phyloP scores from a whole-genome alignment of 495 filamentous ascomycete species.

The Penicillium ucsense region DNA sequence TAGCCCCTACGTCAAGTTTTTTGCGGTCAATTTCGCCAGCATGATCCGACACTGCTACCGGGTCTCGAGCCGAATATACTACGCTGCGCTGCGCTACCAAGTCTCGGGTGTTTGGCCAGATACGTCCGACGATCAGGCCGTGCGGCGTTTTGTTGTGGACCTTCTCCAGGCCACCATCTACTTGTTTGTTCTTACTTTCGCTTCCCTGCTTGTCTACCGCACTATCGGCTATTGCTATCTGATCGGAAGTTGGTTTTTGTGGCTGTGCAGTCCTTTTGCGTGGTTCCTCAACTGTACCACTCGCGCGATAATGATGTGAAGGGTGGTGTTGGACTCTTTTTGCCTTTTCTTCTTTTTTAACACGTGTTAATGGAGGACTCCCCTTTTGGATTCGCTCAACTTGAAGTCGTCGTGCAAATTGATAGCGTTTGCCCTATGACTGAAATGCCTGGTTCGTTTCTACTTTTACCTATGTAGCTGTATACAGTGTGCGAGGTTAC shows the following conservation, averaged over 20 bases:
- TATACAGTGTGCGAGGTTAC: too few relatives aligned
- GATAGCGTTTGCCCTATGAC: too few relatives aligned
- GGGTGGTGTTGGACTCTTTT: neutral
- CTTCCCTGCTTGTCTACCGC: conserved; percentile 23
- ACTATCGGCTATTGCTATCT: conserved; percentile 26
- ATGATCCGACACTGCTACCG: conserved; percentile 32
- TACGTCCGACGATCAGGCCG: conserved; percentile 18
- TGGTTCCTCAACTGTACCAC: conserved; percentile 25
- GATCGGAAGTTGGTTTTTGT: conserved; percentile 32
- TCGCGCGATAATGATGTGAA: conserved; percentile 13
- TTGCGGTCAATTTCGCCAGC: conserved; percentile 19
- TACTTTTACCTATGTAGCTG: too few relatives aligned
- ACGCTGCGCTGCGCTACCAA: conserved; percentile 23
- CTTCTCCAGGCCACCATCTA: conserved; percentile 30
- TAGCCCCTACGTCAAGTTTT: conserved; percentile 19
- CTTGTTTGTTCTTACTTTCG: conserved; percentile 26
- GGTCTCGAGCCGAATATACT: conserved; percentile 20
- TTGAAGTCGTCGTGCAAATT: too few relatives aligned
- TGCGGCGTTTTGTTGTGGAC: conserved; percentile 22
- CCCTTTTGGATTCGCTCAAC: too few relatives aligned
- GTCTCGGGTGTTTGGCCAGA: conserved; percentile 28
- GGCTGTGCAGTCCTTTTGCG: conserved; percentile 32
- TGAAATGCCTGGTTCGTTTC: too few relatives aligned
- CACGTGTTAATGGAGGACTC: too few relatives aligned
- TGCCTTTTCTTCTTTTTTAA: too few relatives aligned